phyloP scores from a whole-genome alignment of 805 yeast species.

The Candida xiaguanensis region DNA sequence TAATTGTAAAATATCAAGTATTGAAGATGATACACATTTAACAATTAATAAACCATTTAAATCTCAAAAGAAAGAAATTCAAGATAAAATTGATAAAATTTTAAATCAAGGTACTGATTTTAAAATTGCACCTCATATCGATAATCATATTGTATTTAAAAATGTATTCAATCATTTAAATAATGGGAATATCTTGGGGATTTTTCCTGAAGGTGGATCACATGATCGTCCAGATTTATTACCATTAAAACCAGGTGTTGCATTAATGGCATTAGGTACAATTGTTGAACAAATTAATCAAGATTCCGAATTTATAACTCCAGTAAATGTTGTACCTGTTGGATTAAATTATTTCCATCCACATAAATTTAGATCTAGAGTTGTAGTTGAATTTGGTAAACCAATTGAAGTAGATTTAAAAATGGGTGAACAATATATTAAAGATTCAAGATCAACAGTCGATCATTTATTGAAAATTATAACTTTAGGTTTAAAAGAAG shows the following conservation, averaged over 20 bases:
- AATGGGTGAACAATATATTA: slow-evolving; percentile 25
- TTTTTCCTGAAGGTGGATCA: slow-evolving; percentile 44
- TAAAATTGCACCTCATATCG: slow-evolving; percentile 38
- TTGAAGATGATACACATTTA: slow-evolving; percentile 29
- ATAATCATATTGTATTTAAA: slow-evolving; percentile 32
- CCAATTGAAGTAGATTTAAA: slow-evolving; percentile 32
- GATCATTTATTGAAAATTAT: slow-evolving; percentile 23
- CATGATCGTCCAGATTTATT: slow-evolving; percentile 40
- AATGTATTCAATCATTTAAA: slow-evolving; percentile 36
- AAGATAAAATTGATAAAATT: slow-evolving; percentile 12
- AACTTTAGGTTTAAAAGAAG: slow-evolving; percentile 33
- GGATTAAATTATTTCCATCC: slow-evolving; percentile 43
- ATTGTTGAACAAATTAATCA: slow-evolving; percentile 22
- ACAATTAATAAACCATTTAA: slow-evolving; percentile 22
- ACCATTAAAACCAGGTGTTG: slow-evolving; percentile 44
- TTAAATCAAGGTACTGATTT: slow-evolving; percentile 26
- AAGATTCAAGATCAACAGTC: slow-evolving; percentile 25
- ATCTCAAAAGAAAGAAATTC: slow-evolving; percentile 10
- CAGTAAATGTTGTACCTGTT: slow-evolving; percentile 35
- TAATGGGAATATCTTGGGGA: slow-evolving; percentile 31
- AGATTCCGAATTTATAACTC: slow-evolving; percentile 16
- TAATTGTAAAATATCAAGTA: slow-evolving; percentile 25
- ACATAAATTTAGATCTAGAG: slow-evolving; percentile 37
- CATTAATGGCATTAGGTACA: slow-evolving; percentile 43
- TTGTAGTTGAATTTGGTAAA: slow-evolving; percentile 40